Evolutionary conservation across 306 rosid genomes (phyloP).

Genomic region (Cicer chorassanicum): DNA sequence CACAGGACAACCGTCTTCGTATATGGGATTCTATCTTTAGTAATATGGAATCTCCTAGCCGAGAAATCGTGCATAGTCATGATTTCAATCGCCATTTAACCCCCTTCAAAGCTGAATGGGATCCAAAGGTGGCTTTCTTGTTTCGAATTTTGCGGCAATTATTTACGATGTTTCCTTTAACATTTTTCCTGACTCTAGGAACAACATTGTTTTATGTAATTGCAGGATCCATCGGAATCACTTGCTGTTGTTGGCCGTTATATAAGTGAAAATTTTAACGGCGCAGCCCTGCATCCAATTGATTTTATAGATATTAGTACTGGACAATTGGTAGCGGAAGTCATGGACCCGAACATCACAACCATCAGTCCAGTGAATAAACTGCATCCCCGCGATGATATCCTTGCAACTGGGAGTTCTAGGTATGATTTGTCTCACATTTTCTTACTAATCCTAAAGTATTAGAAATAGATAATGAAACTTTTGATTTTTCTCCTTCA

Average conservation of each 20-base stretch:
- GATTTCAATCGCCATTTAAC: constrained; percentile 90
- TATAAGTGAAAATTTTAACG: constrained; percentile 89
- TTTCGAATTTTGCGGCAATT: constrained; percentile 2
- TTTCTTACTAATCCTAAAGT: background rate
- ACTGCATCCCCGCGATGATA: constrained; percentile 87
- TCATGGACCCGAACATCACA: constrained; percentile 91
- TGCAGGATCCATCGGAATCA: constrained; percentile 90
- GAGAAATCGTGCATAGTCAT: constrained; percentile 96
- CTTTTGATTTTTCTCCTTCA: constrained; percentile 1
- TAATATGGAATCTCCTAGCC: constrained; percentile 83
- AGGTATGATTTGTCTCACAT: constrained; percentile 56
- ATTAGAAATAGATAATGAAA: constrained; percentile 4
- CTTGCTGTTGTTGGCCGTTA: constrained; percentile 92
- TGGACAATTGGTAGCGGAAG: constrained; percentile 89
- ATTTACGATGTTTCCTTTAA: background rate
- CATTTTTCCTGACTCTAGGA: background rate
- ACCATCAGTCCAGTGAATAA: constrained; percentile 92
- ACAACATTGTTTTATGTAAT: background rate
- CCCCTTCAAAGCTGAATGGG: constrained; percentile 98
- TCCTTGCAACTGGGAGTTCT: constrained; percentile 89
- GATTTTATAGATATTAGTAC: constrained; percentile 89
- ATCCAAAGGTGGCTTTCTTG: constrained; percentile 74
- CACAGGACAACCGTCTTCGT: constrained; percentile 89
- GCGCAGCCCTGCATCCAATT: constrained; percentile 93
- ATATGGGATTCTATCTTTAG: constrained; percentile 93